Conservation (phyloP, 192 early-diverging fungal genomes). For the Coemansia sp. region DNA sequence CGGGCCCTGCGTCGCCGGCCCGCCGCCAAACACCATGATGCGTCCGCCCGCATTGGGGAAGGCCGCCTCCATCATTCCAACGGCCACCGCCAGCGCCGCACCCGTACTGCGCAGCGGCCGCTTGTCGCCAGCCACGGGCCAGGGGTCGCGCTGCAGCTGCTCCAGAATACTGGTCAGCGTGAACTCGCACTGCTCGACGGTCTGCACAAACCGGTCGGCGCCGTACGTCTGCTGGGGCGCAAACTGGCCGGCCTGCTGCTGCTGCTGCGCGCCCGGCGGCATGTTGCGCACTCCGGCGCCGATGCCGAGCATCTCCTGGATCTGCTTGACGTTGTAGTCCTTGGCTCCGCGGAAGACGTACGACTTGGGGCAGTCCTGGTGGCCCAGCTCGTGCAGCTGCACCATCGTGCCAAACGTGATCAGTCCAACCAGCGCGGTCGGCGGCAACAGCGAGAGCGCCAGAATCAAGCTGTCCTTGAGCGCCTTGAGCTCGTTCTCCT, state of each 20-base stretch:
- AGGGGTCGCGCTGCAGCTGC: slow-evolving; percentile 96
- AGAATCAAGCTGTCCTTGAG: slow-evolving; percentile 92
- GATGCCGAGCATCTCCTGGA: slow-evolving; percentile 97
- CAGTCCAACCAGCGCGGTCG: slow-evolving; percentile 88
- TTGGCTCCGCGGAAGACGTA: slow-evolving; percentile 98
- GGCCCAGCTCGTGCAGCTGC: slow-evolving; percentile 97
- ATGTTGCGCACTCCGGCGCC: slow-evolving; percentile 50
- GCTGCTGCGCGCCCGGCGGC: slow-evolving; percentile 19
- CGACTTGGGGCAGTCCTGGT: slow-evolving; percentile 94
- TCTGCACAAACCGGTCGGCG: slow-evolving; percentile 79
- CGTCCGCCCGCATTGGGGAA: slow-evolving; percentile 91
- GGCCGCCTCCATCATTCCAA: slow-evolving; percentile 88
- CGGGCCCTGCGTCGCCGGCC: slow-evolving; percentile 92
- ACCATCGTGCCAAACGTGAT: slow-evolving; percentile 99
- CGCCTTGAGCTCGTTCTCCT: slow-evolving; percentile 93
- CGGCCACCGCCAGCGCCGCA: slow-evolving; percentile 89
- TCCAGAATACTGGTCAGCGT: slow-evolving; percentile 92
- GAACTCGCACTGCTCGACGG: slow-evolving; percentile 95
- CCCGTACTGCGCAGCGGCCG: slow-evolving; percentile 94
- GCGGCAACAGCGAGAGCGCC: slow-evolving; percentile 88
- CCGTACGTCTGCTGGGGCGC: slow-evolving; percentile 50
- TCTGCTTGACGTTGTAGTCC: slow-evolving; percentile 92
- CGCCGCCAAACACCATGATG: slow-evolving; percentile 93
- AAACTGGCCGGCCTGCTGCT: slow-evolving; percentile 21
- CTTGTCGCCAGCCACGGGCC: slow-evolving; percentile 89